phyloP scores from a whole-genome alignment of 805 yeast species.

The Monosporozyma yasuniensis region DNA sequence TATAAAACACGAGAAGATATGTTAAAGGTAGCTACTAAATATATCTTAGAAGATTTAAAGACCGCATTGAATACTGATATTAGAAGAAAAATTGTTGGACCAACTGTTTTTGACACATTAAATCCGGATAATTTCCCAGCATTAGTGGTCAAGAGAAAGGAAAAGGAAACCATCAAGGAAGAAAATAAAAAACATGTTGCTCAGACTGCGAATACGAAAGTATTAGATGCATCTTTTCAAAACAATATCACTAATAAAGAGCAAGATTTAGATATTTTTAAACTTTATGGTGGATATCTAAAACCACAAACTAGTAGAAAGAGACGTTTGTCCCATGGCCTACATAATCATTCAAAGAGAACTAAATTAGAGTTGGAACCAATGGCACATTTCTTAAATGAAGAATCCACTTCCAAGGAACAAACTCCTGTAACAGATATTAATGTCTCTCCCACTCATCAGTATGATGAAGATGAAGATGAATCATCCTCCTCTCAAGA shows the following conservation, averaged over 20 bases:
- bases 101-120: slow-evolving; percentile 52
- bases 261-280: slow-evolving; percentile 31
- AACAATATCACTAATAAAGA: slow-evolving; percentile 17
- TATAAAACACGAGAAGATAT: slow-evolving; percentile 29
- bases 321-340: slow-evolving; percentile 12
- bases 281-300: slow-evolving; percentile 23
- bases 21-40: slow-evolving; percentile 49
- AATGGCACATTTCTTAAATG: slow-evolving; percentile 26
- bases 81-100: slow-evolving; percentile 62
- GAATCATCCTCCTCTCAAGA: slow-evolving; percentile 8
- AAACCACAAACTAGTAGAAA: slow-evolving; percentile 5
- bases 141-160: slow-evolving; percentile 30
- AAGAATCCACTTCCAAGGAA: slow-evolving; percentile 20
- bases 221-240: background rate
- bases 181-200: slow-evolving; percentile 2
- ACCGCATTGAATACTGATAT: slow-evolving; percentile 60
- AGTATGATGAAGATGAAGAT: slow-evolving; percentile 9
- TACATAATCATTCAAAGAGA: slow-evolving; percentile 8
- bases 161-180: slow-evolving; percentile 21
- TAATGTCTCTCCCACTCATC: slow-evolving; percentile 4
- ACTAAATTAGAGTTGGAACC: slow-evolving; percentile 18
- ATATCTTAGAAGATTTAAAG: slow-evolving; percentile 55
- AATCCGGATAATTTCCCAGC: slow-evolving; percentile 52
- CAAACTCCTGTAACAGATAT: slow-evolving; percentile 11
- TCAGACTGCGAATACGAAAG: background rate